A percentile compares a stretch with the other conserved stretches of the same genome.
Evolutionary conservation across 257 asterid species (phyloP).

Genomic region (Capsicum pubescens): DNA sequence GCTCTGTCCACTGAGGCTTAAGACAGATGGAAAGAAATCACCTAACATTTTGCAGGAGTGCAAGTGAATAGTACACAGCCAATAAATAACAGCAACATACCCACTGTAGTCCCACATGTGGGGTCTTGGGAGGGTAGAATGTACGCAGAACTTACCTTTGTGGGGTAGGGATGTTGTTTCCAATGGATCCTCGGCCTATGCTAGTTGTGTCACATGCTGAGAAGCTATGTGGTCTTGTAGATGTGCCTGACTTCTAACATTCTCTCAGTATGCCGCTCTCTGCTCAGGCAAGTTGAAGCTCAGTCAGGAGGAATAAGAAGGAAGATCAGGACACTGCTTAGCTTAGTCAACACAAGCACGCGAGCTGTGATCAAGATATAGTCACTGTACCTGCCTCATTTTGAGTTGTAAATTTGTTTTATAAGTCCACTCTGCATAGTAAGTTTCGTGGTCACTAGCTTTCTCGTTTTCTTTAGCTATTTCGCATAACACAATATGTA

Average conservation of each 20-base stretch:
- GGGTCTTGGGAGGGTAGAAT: too few species aligned
- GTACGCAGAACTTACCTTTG: too few species aligned
- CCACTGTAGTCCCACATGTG: too few species aligned
- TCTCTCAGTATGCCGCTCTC: not conserved
- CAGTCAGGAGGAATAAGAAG: not conserved
- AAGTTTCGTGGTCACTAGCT: not conserved
- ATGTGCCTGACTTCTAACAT: not conserved
- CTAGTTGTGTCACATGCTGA: not conserved
- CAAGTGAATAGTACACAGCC: not conserved
- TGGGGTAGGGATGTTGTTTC: too few species aligned
- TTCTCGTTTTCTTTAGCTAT: conserved; percentile 5
- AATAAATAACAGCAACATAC: not conserved
- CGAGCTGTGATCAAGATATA: not conserved
- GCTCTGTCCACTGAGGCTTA: not conserved
- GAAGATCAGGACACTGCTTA: not conserved
- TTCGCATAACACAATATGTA: not conserved
- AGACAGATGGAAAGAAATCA: not conserved
- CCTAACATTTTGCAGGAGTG: not conserved
- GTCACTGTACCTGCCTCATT: not conserved
- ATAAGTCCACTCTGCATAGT: not conserved
- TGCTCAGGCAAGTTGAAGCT: not conserved
- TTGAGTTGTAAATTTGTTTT: not conserved
- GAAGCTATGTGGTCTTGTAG: not conserved
- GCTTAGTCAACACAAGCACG: not conserved
- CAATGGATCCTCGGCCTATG: not conserved